A percentile compares a stretch with the other conserved stretches of the same genome.
Conservation (phyloP, 2,329 filamentous ascomycete genomes). For the Sporothrix sp. region DNA sequence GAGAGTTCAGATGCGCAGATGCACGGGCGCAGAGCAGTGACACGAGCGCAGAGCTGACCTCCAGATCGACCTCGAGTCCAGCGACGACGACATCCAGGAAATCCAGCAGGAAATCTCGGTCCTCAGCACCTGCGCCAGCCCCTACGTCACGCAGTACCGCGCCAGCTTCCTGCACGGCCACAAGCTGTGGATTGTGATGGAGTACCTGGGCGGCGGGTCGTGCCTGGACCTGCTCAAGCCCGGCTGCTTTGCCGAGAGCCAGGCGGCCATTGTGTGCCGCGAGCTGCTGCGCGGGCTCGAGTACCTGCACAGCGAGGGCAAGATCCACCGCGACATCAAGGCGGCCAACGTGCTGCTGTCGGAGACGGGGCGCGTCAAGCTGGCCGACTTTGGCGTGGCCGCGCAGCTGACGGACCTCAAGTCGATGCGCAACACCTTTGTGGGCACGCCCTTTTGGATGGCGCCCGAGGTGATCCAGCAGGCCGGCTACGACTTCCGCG, state of each 20-base stretch:
- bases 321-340: slow-evolving; percentile 95
- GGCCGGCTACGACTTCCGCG: slow-evolving; percentile 73
- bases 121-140: slow-evolving; percentile 86
- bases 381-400: slow-evolving; percentile 94
- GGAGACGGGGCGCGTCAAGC: slow-evolving; percentile 79
- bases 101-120: slow-evolving; percentile 97
- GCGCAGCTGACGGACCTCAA: slow-evolving; percentile 96
- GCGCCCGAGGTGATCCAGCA: slow-evolving; percentile 90
- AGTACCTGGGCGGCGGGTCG: slow-evolving; percentile 89
- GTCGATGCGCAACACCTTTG: slow-evolving; percentile 93
- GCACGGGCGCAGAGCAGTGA: too few relatives aligned
- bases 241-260: slow-evolving; percentile 74
- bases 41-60: not conserved
- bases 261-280: slow-evolving; percentile 89
- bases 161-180: slow-evolving; percentile 91
- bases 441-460: slow-evolving; percentile 97
- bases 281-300: slow-evolving; percentile 84
- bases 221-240: slow-evolving; percentile 92
- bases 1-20: too few relatives aligned
- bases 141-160: slow-evolving; percentile 92
- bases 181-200: slow-evolving; percentile 99
- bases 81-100: slow-evolving; percentile 95
- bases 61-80: slow-evolving; percentile 96
- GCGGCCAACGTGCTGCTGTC: slow-evolving; percentile 94
- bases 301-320: slow-evolving; percentile 87